Evolutionary conservation across 2,329 filamentous ascomycete species (phyloP), one percentile per base, ranked within the genome.

Genomic region (Tolypocladium inflatum): DNA sequence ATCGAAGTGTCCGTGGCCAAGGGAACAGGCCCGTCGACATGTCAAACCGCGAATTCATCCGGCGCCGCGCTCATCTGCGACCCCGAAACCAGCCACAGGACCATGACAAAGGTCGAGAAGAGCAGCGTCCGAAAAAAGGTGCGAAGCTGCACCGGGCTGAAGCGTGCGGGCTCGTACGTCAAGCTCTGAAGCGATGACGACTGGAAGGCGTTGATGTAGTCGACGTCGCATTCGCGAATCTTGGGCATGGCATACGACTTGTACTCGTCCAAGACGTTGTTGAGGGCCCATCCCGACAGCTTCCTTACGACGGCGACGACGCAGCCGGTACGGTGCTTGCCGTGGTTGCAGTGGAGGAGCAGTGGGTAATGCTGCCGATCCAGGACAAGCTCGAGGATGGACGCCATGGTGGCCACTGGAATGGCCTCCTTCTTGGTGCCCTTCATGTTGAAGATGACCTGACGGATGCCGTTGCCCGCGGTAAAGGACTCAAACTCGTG

Each of bases 281-380:
- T 70, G 1, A 84, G 70, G 21, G 84, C 76, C 85, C 89, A 90
- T 17, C 88, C 84, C 17, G 84, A 81, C 15, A 89, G 74, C 69
- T 89, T 90, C 62, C 91, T 86, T 61, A 95, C 80, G 58, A 89
- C 86, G 21, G 85, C 92, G 54, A 92, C 82, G n/a, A 94, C 87
- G 68, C 91, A 96, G 26, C 92, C 92, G 21, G 92, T 96, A 59
- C 92, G 88, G 69, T 97, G 92, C 81, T 90, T 94, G 69, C 92
- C 92, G 65, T 96, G 92, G 69, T 96, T 97, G 80, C 92, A 97
- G 72, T 97, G 92, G 53, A 97, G 82, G 43, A 96, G 79, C 13
- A 97, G 73, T 0, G 92, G 92, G 63, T 94, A 86, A 62, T 95
- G 91, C 39, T 78, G 73, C 54, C 80, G 80, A 67, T 95, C 83